phyloP scores from a whole-genome alignment of 495 filamentous ascomycete species.

The Patellaria atrata region DNA sequence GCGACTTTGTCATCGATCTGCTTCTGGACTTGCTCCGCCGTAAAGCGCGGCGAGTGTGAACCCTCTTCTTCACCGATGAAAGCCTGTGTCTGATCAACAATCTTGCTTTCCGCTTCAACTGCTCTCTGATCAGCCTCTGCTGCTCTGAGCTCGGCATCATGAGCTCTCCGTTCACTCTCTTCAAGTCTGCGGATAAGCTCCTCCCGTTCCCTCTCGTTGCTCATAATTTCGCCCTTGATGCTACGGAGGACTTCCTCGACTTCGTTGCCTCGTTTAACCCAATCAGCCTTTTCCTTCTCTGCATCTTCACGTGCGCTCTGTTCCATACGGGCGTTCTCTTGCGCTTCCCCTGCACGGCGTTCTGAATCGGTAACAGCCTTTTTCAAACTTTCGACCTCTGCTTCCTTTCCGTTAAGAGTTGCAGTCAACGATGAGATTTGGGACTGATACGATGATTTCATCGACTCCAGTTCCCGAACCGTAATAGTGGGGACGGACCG shows the following conservation, averaged over 20 bases:
- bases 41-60: conserved; percentile 6
- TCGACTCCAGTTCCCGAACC: conserved; percentile 75
- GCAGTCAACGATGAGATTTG: conserved; percentile 85
- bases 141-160: conserved; percentile 39
- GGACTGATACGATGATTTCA: conserved; percentile 78
- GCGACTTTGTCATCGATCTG: conserved; percentile 80
- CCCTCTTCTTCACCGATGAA: conserved; percentile 8
- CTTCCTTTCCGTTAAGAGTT: conserved; percentile 77
- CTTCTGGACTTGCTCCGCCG: conserved; percentile 19
- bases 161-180: conserved; percentile 59
- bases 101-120: conserved; percentile 25
- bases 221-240: conserved; percentile 67
- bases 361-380: conserved; percentile 78
- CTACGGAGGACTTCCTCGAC: conserved; percentile 68
- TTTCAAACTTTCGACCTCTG: conserved; percentile 72
- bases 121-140: conserved; percentile 30
- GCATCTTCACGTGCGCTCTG: conserved; percentile 50
- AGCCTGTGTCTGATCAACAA: conserved; percentile 15
- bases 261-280: conserved; percentile 70
- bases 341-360: conserved; percentile 71
- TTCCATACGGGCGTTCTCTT: conserved; percentile 68
- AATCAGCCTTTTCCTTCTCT: conserved; percentile 62
- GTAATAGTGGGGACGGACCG: conserved; percentile 84
- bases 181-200: conserved; percentile 52
- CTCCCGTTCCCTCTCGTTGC: conserved; percentile 60